Conservation (phyloP, 768 basidiomycete genomes). For the Hemileccinum rubropunctum region DNA sequence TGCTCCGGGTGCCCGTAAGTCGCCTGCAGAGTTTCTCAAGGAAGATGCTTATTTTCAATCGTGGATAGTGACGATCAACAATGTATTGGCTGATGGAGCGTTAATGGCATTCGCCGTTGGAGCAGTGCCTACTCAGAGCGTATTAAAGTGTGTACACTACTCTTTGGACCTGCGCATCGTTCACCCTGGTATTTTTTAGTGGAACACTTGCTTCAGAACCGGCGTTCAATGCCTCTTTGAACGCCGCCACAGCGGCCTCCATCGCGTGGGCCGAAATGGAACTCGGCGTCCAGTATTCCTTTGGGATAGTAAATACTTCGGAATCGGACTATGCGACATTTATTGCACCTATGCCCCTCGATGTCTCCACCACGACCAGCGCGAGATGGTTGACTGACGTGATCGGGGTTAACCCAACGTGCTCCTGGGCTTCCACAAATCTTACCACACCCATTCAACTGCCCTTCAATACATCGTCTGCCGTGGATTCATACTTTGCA, state of each 20-base stretch:
- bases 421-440: slow-evolving; percentile 30
- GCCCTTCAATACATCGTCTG: slow-evolving; percentile 6
- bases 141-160: slow-evolving; percentile 20
- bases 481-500: neutral
- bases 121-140: slow-evolving; percentile 19
- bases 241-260: slow-evolving; percentile 16
- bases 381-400: slow-evolving; percentile 31
- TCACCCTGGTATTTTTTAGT: slow-evolving; percentile 6
- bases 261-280: slow-evolving; percentile 26
- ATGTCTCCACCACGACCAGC: slow-evolving; percentile 13
- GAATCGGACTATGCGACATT: slow-evolving; percentile 16
- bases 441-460: slow-evolving; percentile 14
- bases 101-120: slow-evolving; percentile 25
- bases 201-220: neutral
- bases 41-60: neutral
- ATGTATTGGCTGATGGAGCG: slow-evolving; percentile 19
- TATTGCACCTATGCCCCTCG: slow-evolving; percentile 19
- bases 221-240: slow-evolving; percentile 3
- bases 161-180: neutral
- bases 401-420: slow-evolving; percentile 24
- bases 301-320: slow-evolving; percentile 8
- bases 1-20: slow-evolving; percentile 27
- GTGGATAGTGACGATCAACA: slow-evolving; percentile 19
- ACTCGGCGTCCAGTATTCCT: slow-evolving; percentile 25
- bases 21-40: neutral